Percentiles rank a stretch among this genome's conserved stretches.
Conservation (phyloP, 179 eudicot species). For the Amaranthus tricolor region DNA sequence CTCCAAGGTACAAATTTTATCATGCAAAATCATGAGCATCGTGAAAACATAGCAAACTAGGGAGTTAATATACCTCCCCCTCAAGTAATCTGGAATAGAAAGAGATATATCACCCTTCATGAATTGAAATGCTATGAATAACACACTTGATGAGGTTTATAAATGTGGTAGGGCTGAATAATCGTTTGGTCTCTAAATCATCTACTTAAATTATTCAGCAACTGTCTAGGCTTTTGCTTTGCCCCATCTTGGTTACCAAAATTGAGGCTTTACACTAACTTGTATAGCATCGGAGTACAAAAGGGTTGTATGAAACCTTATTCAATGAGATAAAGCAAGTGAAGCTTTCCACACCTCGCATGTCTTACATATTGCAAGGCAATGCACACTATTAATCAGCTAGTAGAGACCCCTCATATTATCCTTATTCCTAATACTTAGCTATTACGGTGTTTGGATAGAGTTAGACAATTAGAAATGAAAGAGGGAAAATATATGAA, state of each 20-base stretch:
- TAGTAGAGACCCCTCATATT: neutral
- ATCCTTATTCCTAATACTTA: too few relatives aligned
- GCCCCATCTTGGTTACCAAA: neutral
- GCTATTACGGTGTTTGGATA: too few relatives aligned
- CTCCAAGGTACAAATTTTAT: neutral
- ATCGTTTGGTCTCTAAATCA: too few relatives aligned
- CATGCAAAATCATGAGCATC: neutral
- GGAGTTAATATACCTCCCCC: too few relatives aligned
- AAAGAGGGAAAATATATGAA: too few relatives aligned
- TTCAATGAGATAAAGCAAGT: neutral
- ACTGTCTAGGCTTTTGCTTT: neutral
- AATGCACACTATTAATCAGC: neutral
- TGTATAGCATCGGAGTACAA: neutral
- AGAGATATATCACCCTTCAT: neutral
- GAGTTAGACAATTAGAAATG: too few relatives aligned
- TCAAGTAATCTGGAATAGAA: neutral
- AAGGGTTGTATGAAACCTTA: neutral
- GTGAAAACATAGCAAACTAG: neutral
- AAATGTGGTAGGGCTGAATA: neutral
- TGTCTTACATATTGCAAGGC: neutral
- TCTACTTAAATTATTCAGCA: neutral
- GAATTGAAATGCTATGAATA: neutral
- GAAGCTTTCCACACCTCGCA: neutral
- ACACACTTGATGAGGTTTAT: too few relatives aligned
- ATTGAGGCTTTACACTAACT: neutral